Evolutionary conservation across 1,284 basidiomycete species (phyloP).

Genomic region (Trichosporon asahii): DNA sequence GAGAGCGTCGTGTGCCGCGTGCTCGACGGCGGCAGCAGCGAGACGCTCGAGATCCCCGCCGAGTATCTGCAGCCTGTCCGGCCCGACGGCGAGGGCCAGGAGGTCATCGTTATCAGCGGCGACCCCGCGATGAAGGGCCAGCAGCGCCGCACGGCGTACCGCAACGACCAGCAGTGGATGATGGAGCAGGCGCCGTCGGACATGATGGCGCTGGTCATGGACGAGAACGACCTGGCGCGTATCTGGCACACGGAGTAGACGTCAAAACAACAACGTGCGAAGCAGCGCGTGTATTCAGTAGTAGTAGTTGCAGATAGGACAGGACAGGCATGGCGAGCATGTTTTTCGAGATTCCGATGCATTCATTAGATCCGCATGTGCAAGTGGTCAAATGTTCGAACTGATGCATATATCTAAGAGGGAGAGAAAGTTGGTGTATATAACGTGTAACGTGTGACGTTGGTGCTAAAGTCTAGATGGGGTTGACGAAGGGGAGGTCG

Average conservation of each 20-base stretch:
- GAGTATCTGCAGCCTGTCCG: constrained; percentile 41
- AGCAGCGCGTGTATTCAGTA: neutral
- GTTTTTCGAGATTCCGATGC: constrained; percentile 1
- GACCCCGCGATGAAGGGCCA: constrained; percentile 33
- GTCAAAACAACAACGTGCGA: neutral
- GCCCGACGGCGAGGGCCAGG: constrained; percentile 40
- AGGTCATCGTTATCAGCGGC: constrained; percentile 37
- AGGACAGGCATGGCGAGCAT: neutral
- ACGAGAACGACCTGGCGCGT: constrained; percentile 38
- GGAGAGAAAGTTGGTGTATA: neutral
- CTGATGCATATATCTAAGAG: constrained; percentile 9
- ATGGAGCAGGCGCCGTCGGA: constrained; percentile 42
- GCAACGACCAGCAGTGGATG: constrained; percentile 45
- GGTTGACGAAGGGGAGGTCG: constrained; percentile 31
- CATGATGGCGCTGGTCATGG: constrained; percentile 33
- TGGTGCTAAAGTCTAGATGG: neutral
- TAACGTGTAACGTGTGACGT: neutral
- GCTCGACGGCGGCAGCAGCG: constrained; percentile 25
- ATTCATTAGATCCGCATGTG: neutral
- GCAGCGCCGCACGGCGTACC: constrained; percentile 39
- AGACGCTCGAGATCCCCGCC: constrained; percentile 36
- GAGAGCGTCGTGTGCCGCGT: constrained; percentile 32
- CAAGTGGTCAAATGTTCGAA: neutral
- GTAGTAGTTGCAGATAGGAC: neutral
- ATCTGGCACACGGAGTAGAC: constrained; percentile 33